A percentile compares a stretch with the other conserved stretches of the same genome.
phyloP scores from a whole-genome alignment of 2,329 filamentous ascomycete species.

The Alternaria postmessia region DNA sequence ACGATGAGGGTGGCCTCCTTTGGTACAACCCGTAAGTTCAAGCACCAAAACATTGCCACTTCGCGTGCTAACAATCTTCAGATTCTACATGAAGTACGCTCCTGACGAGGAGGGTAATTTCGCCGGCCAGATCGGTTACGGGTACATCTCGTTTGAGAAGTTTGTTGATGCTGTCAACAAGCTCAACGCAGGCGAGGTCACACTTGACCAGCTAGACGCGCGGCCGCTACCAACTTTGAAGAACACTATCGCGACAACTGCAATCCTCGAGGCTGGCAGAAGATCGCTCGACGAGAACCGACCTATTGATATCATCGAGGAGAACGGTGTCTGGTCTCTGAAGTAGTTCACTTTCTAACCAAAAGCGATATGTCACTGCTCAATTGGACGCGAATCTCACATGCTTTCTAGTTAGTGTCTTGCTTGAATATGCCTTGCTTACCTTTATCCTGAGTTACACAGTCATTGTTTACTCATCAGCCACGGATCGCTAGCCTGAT shows the following conservation, averaged over 20 bases:
- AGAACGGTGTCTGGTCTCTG: conserved; percentile 73
- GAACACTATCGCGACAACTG: conserved; percentile 91
- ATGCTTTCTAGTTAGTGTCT: not conserved
- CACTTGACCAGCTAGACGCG: conserved; percentile 77
- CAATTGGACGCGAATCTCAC: not conserved
- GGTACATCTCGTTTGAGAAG: conserved; percentile 94
- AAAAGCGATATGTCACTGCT: conserved; percentile 3
- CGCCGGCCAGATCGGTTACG: conserved; percentile 87
- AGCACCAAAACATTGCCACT: too few relatives aligned
- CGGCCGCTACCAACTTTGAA: conserved; percentile 83
- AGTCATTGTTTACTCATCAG: not conserved
- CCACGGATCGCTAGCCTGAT: conserved; percentile 2
- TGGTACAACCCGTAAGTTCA: conserved; percentile 81
- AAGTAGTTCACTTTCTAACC: conserved; percentile 50
- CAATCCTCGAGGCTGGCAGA: conserved; percentile 87
- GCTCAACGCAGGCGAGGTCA: conserved; percentile 76
- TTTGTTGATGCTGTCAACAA: conserved; percentile 87
- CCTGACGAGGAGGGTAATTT: conserved; percentile 97
- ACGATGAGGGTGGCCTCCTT: conserved; percentile 74
- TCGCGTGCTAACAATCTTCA: conserved; percentile 32
- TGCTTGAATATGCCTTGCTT: not conserved
- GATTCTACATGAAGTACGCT: conserved; percentile 92
- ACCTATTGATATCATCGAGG: conserved; percentile 75
- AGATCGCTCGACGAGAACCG: conserved; percentile 84
- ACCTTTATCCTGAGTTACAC: not conserved